Percentiles rank a stretch among this genome's conserved stretches.
Evolutionary conservation across 1,139 yeast species (phyloP).

Genomic region (Pichia sp.): DNA sequence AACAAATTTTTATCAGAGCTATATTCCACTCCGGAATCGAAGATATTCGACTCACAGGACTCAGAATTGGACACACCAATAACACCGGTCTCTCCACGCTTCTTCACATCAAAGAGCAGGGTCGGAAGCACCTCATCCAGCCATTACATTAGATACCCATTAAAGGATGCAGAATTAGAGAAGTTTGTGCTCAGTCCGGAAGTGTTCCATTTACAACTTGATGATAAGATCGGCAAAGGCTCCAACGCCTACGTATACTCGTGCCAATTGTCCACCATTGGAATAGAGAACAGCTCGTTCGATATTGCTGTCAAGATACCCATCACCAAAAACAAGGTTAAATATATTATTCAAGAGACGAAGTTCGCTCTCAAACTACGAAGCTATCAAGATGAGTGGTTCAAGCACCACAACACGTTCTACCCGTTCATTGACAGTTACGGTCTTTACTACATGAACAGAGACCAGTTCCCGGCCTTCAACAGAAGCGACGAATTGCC

Average conservation of each 20-base stretch:
- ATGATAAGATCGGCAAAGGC: conserved; percentile 31
- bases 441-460: conserved; percentile 31
- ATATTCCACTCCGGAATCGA: conserved; percentile 8
- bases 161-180: conserved; percentile 19
- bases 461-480: conserved; percentile 24
- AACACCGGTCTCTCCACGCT: conserved; percentile 8
- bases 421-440: conserved; percentile 34
- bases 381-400: conserved; percentile 23
- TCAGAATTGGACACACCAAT: conserved; percentile 9
- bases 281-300: conserved; percentile 11
- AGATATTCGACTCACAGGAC: neutral
- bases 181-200: conserved; percentile 22
- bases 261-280: conserved; percentile 18
- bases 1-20: conserved; percentile 1
- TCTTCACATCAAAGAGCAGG: neutral
- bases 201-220: conserved; percentile 21
- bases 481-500: conserved; percentile 31
- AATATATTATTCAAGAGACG: conserved; percentile 33
- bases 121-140: neutral
- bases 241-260: conserved; percentile 32
- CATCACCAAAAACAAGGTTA: conserved; percentile 26
- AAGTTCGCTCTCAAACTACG: conserved; percentile 27
- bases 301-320: conserved; percentile 36
- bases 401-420: conserved; percentile 10
- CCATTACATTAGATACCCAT: conserved; percentile 12